Base-by-base conservation (phyloP, 2,329 filamentous ascomycete species). In the Raffaelea deltoideospora region DNA sequence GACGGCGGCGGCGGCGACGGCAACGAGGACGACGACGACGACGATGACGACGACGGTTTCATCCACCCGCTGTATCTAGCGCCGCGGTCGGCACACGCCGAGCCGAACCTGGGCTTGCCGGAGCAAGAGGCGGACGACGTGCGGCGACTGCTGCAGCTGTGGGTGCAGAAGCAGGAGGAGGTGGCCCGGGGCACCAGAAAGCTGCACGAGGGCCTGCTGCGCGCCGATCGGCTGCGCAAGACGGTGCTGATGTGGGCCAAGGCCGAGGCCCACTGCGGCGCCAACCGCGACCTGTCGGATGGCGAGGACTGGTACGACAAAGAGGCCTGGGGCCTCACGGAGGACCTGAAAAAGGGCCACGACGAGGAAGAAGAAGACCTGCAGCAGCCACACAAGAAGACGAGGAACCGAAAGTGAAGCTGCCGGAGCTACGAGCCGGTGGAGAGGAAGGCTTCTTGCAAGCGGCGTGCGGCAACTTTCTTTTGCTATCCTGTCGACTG, bases 301-400 rank as follows among this genome's bases (percentile, higher is more conserved):
- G 82, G 82, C 10, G 84, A 92, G 60, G 84, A 92, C 53, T 92
- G 82, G 80, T 87, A 86, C 51, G 84, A 92, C 55, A 72, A 72
- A 50, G 78, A 84, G 37, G 79, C 84, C 57, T 88, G 82, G 81
- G 72, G 71, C 0, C 54, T 90, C 34, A 68, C 72, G 9, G 78
- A 81, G 42, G 77, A 82, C 45, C 58, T 88, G 8, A 79, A 83
- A 53, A 90, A 90, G 59, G 83, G 83, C 0, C 77, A 82, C 48
- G 80, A 86, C 43, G 77, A 81, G 50, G 83, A 88, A 49, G 83
- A 90, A 51, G 82, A 88, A 51, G 81, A 86, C 43, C 65, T 60
- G 41, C 60, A 63, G 43, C 65, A 66, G 43, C 60, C 67, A 35
- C 65, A 68, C 37, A 76, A 76, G 59, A 75, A 74, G 61, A 76